Percentiles rank a stretch among this genome's conserved stretches.
phyloP scores from a whole-genome alignment of 257 asterid genomes.

The Nicotiana undulata region DNA sequence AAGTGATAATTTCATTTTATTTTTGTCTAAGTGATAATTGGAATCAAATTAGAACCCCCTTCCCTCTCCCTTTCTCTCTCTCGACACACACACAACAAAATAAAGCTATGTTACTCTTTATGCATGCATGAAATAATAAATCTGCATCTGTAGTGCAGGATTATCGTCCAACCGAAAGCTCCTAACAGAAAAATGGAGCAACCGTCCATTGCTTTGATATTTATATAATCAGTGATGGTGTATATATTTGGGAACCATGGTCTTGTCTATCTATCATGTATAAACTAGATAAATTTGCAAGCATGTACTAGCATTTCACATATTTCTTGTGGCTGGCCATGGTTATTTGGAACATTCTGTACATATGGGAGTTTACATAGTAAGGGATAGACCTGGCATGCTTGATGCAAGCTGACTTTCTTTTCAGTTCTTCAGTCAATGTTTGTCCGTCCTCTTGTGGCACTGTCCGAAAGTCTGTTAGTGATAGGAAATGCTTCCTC shows the following conservation, averaged over 20 bases:
- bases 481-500: not conserved
- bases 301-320: not conserved
- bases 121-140: not conserved
- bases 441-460: not conserved
- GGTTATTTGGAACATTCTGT: not conserved
- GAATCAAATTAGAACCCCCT: not conserved
- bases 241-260: not conserved
- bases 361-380: not conserved
- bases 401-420: not conserved
- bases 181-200: not conserved
- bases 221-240: not conserved
- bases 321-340: not conserved
- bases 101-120: not conserved
- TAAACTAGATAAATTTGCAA: not conserved
- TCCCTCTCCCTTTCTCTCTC: not conserved
- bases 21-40: not conserved
- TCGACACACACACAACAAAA: not conserved
- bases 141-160: not conserved
- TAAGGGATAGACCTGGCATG: not conserved
- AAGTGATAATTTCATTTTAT: not conserved
- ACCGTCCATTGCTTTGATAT: not conserved
- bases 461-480: not conserved
- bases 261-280: not conserved
- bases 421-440: not conserved
- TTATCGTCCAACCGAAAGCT: not conserved